These are phyloP conservation scores for Suillus placidus DNA, from an alignment of 768 basidiomycete species.

Conservation along the genomic window DNA sequence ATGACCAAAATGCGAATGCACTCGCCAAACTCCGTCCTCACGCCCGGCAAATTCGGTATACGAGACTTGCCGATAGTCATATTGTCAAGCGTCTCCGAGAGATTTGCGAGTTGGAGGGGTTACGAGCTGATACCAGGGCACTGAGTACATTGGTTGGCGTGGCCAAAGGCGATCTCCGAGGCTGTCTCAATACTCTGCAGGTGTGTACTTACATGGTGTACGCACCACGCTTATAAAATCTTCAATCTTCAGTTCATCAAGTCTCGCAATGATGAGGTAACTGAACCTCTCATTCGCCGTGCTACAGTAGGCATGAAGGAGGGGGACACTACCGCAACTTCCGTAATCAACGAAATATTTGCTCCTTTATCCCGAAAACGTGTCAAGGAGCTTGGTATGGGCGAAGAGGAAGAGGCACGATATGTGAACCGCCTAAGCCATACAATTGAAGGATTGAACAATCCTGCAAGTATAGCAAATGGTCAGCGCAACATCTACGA, in stretches of 20 bases:
- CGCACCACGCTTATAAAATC: background rate
- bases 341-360: conserved; percentile 83
- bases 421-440: conserved; percentile 82
- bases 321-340: conserved; percentile 68
- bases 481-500: conserved; percentile 49
- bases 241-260: conserved; percentile 73
- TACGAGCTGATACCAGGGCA: conserved; percentile 79
- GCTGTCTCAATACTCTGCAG: conserved; percentile 94
- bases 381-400: conserved; percentile 71
- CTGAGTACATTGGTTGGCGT: conserved; percentile 84
- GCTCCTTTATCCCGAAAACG: conserved; percentile 80
- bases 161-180: conserved; percentile 88
- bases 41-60: conserved; percentile 83
- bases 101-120: conserved; percentile 80
- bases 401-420: conserved; percentile 70
- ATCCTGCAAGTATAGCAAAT: conserved; percentile 76
- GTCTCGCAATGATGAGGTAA: conserved; percentile 72
- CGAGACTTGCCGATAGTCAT: conserved; percentile 79
- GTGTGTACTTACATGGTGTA: conserved; percentile 41
- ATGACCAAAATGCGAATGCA: conserved; percentile 86
- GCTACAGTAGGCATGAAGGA: conserved; percentile 97
- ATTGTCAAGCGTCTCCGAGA: conserved; percentile 84
- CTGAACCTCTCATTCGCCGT: conserved; percentile 73
- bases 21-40: conserved; percentile 82
- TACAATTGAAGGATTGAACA: conserved; percentile 78